phyloP scores from a whole-genome alignment of 352 stramenopile genomes.

The Phytophthora pluvialis region DNA sequence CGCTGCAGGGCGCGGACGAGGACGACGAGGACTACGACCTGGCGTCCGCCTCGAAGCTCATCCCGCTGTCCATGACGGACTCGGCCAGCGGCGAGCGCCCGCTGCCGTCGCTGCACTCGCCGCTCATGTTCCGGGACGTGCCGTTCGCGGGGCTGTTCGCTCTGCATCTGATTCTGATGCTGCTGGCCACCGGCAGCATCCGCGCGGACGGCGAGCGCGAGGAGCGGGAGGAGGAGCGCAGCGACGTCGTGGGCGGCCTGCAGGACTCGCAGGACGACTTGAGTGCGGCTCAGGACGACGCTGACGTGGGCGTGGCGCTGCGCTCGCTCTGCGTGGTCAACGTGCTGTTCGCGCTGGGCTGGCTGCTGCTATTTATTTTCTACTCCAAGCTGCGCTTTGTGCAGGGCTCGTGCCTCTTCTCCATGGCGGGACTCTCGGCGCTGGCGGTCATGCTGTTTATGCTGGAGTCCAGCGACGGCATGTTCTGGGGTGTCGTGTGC shows the following conservation, averaged over 20 bases:
- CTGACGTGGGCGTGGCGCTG: slow-evolving; percentile 59
- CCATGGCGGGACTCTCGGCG: slow-evolving; percentile 53
- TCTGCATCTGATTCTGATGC: slow-evolving; percentile 58
- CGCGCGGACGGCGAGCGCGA: slow-evolving; percentile 40
- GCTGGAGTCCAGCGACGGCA: slow-evolving; percentile 50
- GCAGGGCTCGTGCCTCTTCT: slow-evolving; percentile 73
- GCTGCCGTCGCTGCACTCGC: slow-evolving; percentile 65
- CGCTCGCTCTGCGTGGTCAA: slow-evolving; percentile 75
- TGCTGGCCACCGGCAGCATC: slow-evolving; percentile 53
- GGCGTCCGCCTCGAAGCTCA: slow-evolving; percentile 52
- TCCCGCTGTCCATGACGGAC: slow-evolving; percentile 76
- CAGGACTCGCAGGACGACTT: slow-evolving; percentile 26
- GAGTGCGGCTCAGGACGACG: slow-evolving; percentile 32
- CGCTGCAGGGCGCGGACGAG: slow-evolving; percentile 20
- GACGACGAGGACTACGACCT: slow-evolving; percentile 40
- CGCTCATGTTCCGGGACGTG: slow-evolving; percentile 68
- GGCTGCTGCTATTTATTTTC: slow-evolving; percentile 79
- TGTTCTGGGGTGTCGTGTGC: slow-evolving; percentile 57
- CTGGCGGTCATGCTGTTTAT: slow-evolving; percentile 64
- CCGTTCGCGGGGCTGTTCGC: slow-evolving; percentile 57
- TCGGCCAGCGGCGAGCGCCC: slow-evolving; percentile 59
- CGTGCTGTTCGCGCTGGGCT: slow-evolving; percentile 72
- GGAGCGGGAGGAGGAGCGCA: slow-evolving; percentile 27
- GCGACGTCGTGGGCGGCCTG: slow-evolving; percentile 35
- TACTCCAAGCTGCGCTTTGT: slow-evolving; percentile 79